Conservation (phyloP, 2,329 filamentous ascomycete species). For the Fusarium oxysporum region DNA sequence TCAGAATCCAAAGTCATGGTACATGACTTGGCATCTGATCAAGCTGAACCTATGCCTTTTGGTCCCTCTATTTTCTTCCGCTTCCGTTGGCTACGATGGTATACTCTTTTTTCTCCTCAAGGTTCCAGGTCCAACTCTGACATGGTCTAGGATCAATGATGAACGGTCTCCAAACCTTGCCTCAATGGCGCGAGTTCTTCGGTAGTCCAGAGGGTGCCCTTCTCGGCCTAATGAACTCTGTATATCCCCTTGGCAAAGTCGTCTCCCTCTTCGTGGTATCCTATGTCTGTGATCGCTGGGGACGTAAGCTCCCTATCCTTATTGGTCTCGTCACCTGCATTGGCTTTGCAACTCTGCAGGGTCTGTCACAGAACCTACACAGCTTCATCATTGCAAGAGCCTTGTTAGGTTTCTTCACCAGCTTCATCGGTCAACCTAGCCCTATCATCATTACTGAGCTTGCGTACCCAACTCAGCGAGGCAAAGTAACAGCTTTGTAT, state of each 20-base stretch:
- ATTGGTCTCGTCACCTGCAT: slow-evolving; percentile 49
- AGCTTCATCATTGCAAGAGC: slow-evolving; percentile 48
- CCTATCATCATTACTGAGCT: slow-evolving; percentile 51
- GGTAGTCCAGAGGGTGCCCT: slow-evolving; percentile 49
- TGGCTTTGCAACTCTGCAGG: slow-evolving; percentile 49
- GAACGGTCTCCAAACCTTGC: slow-evolving; percentile 58
- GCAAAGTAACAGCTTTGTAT: slow-evolving; percentile 49
- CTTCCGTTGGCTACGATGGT: slow-evolving; percentile 5
- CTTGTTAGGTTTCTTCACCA: slow-evolving; percentile 48
- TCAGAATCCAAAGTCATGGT: neutral
- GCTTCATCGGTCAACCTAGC: slow-evolving; percentile 47
- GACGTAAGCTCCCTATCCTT: slow-evolving; percentile 53
- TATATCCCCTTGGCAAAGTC: slow-evolving; percentile 54
- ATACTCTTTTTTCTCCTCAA: fast-evolving
- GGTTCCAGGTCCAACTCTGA: neutral
- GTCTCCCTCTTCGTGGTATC: slow-evolving; percentile 51
- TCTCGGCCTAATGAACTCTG: slow-evolving; percentile 53
- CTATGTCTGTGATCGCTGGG: slow-evolving; percentile 53
- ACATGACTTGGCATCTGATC: neutral
- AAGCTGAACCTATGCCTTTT: slow-evolving; percentile 2
- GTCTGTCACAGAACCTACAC: slow-evolving; percentile 37
- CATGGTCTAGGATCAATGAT: slow-evolving; percentile 51
- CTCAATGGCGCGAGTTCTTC: slow-evolving; percentile 56
- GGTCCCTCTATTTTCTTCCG: neutral
- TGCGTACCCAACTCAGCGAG: slow-evolving; percentile 50